A percentile compares a stretch with the other conserved stretches of the same genome.
Evolutionary conservation across 2,329 filamentous ascomycete genomes (phyloP).

Genomic region (Akanthomyces uredinophilus): DNA sequence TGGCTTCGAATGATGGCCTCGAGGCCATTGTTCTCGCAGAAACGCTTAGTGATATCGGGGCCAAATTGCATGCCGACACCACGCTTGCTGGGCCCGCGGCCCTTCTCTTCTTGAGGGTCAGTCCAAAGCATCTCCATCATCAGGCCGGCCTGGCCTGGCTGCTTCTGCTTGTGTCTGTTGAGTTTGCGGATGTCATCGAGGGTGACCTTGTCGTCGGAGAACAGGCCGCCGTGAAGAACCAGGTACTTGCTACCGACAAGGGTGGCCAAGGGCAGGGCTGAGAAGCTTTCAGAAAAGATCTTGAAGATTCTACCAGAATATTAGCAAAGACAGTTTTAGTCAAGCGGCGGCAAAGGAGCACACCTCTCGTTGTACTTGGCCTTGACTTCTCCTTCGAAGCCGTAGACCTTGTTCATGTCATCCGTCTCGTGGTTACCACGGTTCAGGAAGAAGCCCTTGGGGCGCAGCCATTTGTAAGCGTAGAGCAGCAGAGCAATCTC

Average conservation of each 20-base stretch:
- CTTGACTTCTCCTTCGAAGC: slow-evolving; percentile 97
- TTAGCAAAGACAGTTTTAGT: slow-evolving; percentile 10
- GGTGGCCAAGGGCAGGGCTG: slow-evolving; percentile 84
- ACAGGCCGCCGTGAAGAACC: slow-evolving; percentile 88
- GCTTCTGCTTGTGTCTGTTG: slow-evolving; percentile 82
- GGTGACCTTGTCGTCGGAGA: slow-evolving; percentile 90
- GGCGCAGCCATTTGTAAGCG: slow-evolving; percentile 93
- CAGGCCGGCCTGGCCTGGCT: slow-evolving; percentile 85
- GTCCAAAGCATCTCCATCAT: slow-evolving; percentile 99
- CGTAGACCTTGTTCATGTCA: slow-evolving; percentile 98
- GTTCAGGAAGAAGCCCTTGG: slow-evolving; percentile 87
- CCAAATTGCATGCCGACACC: slow-evolving; percentile 96
- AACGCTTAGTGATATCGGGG: slow-evolving; percentile 90
- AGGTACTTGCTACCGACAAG: slow-evolving; percentile 87
- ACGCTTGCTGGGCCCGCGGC: slow-evolving; percentile 90
- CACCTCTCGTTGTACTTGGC: slow-evolving; percentile 89
- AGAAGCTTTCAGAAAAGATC: slow-evolving; percentile 97
- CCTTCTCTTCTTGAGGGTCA: slow-evolving; percentile 80
- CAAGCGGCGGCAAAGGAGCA: slow-evolving; percentile 13
- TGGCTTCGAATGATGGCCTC: slow-evolving; percentile 95
- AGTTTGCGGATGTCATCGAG: slow-evolving; percentile 92
- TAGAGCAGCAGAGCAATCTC: slow-evolving; percentile 92
- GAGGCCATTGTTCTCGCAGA: slow-evolving; percentile 93
- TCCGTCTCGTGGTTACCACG: slow-evolving; percentile 98
- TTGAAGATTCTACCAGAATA: slow-evolving; percentile 66